A percentile compares a stretch with the other conserved stretches of the same genome.
Evolutionary conservation across 2,329 filamentous ascomycete genomes (phyloP).

Genomic region (Penicillium sumatraense): DNA sequence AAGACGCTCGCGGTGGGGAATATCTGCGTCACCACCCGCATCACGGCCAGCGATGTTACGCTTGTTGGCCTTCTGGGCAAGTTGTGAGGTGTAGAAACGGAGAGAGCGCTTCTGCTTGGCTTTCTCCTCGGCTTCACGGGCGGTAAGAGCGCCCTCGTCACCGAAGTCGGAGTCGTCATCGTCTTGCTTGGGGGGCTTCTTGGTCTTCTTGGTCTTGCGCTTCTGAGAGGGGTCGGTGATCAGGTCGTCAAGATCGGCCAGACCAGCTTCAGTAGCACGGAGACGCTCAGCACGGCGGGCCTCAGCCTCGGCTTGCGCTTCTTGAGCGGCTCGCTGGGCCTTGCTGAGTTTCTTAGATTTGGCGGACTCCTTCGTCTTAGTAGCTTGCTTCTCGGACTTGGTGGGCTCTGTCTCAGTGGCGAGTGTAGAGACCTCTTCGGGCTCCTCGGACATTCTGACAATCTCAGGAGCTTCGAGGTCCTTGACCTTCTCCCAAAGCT

Average conservation of each 20-base stretch:
- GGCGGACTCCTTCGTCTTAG: constrained; percentile 36
- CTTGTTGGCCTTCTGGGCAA: constrained; percentile 91
- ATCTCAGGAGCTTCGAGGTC: constrained; percentile 60
- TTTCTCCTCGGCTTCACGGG: constrained; percentile 82
- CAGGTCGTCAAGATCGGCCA: constrained; percentile 72
- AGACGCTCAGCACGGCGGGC: constrained; percentile 59
- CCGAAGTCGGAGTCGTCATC: constrained; percentile 88
- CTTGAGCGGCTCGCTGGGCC: constrained; percentile 55
- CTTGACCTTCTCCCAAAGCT: constrained; percentile 78
- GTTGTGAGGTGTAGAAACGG: constrained; percentile 97
- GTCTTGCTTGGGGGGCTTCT: constrained; percentile 41
- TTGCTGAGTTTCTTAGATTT: constrained; percentile 50
- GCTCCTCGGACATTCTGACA: constrained; percentile 25
- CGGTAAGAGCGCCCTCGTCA: constrained; percentile 80
- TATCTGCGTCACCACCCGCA: constrained; percentile 62
- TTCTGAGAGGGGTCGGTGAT: constrained; percentile 53
- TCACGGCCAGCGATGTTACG: constrained; percentile 67
- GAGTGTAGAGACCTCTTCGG: constrained; percentile 21
- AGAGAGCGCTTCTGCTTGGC: constrained; percentile 87
- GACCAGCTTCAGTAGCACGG: constrained; percentile 67
- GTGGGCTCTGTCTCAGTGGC: constrained; percentile 6
- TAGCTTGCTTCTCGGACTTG: constrained; percentile 29
- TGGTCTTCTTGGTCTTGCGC: constrained; percentile 44
- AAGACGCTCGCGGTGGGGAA: constrained; percentile 84
- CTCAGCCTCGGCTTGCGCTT: constrained; percentile 59